Evolutionary conservation across 2,329 filamentous ascomycete genomes (phyloP), one percentile per base, ranked within the genome.

Genomic region (Botrytis porri): DNA sequence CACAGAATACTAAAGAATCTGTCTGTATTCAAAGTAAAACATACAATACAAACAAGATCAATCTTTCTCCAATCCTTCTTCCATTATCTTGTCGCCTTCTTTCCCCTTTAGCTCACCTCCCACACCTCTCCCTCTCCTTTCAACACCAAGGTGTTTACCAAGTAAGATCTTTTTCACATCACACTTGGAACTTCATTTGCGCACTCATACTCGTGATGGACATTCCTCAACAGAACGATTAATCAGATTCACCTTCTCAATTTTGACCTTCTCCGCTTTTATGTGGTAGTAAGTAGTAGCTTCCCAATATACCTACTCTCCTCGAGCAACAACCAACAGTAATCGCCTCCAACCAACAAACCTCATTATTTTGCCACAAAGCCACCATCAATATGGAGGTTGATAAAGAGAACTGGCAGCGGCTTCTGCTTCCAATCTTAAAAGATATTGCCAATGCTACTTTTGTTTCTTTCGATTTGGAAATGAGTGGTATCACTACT

Each of bases 381-480:
- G 22, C 7, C 14, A 35, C 39, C 25, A 16, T 22, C 62, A 63
- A 32, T 39, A 73, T 73, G 72, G 72, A 73, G 54, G 62, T 73
- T 41, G 20, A 66, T 3, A 65, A 43, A 25, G 51, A 61, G 25
- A 59, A 73, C 29, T 74, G 72, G 72, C 81, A 82, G 41, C 80
- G 82, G 43, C 81, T 85, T 41, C 82, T 91, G 10, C 83, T 89
- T 4, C 84, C 84, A 57, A 85, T 92, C 51, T 81, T 92, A 32
- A 83, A 86, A 74, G 83, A 87, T 73, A 85, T 92, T 72, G 85
- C 87, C 39, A 83, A 86, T 72, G 86, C 88, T 48, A 84, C 85
- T 74, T 92, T 91, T 77, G 86, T 92, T 20, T 84, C 89, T 4
- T 84, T 92, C 73, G 90, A 92, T 78, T 83, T 92, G 20, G 90